Conservation (phyloP, 2,329 filamentous ascomycete genomes). For the Penicillium sp. region DNA sequence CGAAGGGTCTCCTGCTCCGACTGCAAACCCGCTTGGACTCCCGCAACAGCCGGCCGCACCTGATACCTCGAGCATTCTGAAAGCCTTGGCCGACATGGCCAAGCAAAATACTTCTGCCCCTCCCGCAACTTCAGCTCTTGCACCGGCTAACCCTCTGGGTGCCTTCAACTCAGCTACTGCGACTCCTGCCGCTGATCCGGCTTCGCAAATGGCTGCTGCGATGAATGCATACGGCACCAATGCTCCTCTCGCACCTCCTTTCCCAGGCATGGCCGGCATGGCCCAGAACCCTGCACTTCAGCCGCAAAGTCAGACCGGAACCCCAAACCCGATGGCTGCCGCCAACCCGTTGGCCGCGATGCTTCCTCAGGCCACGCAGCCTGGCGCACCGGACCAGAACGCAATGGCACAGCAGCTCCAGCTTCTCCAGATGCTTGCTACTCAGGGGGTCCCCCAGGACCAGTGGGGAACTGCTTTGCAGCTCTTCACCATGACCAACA, state of each 20-base stretch:
- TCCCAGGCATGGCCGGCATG: slow-evolving; percentile 47
- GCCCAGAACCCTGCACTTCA: slow-evolving; percentile 38
- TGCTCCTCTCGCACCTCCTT: slow-evolving; percentile 46
- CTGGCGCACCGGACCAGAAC: slow-evolving; percentile 39
- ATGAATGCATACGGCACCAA: slow-evolving; percentile 47
- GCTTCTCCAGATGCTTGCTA: slow-evolving; percentile 71
- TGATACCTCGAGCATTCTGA: slow-evolving; percentile 67
- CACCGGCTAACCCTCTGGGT: slow-evolving; percentile 48
- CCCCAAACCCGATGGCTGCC: slow-evolving; percentile 43
- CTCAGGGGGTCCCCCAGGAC: slow-evolving; percentile 73
- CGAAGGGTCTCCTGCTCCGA: slow-evolving; percentile 52
- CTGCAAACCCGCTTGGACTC: slow-evolving; percentile 41
- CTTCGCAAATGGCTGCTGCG: slow-evolving; percentile 56
- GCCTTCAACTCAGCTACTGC: slow-evolving; percentile 51
- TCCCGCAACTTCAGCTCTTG: slow-evolving; percentile 36
- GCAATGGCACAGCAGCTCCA: slow-evolving; percentile 68
- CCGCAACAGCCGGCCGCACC: slow-evolving; percentile 40
- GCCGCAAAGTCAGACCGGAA: slow-evolving; percentile 42
- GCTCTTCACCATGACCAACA: slow-evolving; percentile 46
- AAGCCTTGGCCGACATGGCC: slow-evolving; percentile 76
- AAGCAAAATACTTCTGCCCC: slow-evolving; percentile 65
- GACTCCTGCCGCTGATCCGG: slow-evolving; percentile 45
- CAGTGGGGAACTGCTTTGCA: slow-evolving; percentile 65
- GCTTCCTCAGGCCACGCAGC: slow-evolving; percentile 40
- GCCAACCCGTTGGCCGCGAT: slow-evolving; percentile 44